Base-by-base conservation (phyloP, 495 filamentous ascomycete genomes). In the Penicillium steckii region DNA sequence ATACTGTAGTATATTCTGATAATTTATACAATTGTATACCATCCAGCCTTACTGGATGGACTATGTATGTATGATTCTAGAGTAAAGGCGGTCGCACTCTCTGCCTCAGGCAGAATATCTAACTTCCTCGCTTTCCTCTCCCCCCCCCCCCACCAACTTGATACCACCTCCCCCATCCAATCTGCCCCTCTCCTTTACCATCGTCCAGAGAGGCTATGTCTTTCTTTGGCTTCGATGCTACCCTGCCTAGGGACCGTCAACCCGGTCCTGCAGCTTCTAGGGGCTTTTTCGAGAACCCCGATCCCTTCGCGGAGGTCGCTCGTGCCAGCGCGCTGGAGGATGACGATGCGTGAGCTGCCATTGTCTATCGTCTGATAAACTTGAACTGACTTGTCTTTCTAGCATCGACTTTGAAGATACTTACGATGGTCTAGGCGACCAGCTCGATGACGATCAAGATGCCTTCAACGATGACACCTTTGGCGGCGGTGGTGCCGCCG, bases 401-500 rank as follows among this genome's bases (percentile, higher is more conserved):
- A 88, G 84, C 30, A 82, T 97, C 48, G 91, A 97, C 52, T 98
- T 97, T 57, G 94, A 98, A 58, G 94, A 99, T 61, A 97, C 94
- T 24, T 97, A 99, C 66, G 95, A 99, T 71, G 94, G 94, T 2
- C 77, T 97, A 18, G 94, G 91, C 3, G 89, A 96, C 68, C 84
- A 89, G 66, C 83, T 99, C 25, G 87, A 96, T 59, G 92, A 97
- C 62, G 88, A 90, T 15, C 88, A 92, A 59, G 94, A 99, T 75
- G 90, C 80, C 35, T 90, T 97, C 78, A 99, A 99, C 70, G 90
- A 97, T 61, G 95, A 96, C 66, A 99, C 94, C n/a, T 99, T 99
- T 60, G 94, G 94, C 50, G 75, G 67, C 46, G 78, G 64, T 10
- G 60, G 53, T 8, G 42, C 12, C 30, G 33, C 33, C 18, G 67